Conservation (phyloP, 2,329 filamentous ascomycete species). For the Emergomyces orientalis region DNA sequence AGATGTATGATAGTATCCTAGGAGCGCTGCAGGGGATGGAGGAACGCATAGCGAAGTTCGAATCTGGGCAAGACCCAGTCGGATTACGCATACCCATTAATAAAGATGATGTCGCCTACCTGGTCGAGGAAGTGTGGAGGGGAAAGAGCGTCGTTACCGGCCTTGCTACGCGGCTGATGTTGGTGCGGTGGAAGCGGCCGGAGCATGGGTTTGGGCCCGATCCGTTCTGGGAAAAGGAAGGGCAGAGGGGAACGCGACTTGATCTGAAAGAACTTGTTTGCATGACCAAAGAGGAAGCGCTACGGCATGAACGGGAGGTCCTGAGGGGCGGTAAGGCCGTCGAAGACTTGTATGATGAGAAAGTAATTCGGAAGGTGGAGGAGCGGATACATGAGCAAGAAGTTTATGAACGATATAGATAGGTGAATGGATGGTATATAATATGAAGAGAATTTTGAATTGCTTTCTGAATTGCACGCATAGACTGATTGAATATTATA, state of each 20-base stretch:
- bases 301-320: conserved; percentile 68
- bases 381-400: conserved; percentile 58
- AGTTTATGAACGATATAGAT: conserved; percentile 43
- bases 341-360: conserved; percentile 64
- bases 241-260: conserved; percentile 68
- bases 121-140: conserved; percentile 80
- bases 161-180: conserved; percentile 63
- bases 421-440: not conserved
- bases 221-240: conserved; percentile 48
- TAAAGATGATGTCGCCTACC: conserved; percentile 70
- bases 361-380: conserved; percentile 59
- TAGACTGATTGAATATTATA: not conserved
- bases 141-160: conserved; percentile 77
- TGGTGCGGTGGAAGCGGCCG: conserved; percentile 73
- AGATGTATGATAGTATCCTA: conserved; percentile 82
- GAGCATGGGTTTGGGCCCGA: conserved; percentile 51
- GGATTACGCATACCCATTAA: conserved; percentile 74
- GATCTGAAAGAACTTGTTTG: conserved; percentile 65
- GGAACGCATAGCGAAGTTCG: conserved; percentile 58
- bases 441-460: not conserved
- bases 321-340: conserved; percentile 57
- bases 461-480: not conserved
- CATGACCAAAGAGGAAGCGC: conserved; percentile 87
- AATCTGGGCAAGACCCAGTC: conserved; percentile 45
- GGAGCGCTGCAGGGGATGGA: conserved; percentile 66